Conservation (phyloP, 2,329 filamentous ascomycete genomes). For the Phialophora chinensis region DNA sequence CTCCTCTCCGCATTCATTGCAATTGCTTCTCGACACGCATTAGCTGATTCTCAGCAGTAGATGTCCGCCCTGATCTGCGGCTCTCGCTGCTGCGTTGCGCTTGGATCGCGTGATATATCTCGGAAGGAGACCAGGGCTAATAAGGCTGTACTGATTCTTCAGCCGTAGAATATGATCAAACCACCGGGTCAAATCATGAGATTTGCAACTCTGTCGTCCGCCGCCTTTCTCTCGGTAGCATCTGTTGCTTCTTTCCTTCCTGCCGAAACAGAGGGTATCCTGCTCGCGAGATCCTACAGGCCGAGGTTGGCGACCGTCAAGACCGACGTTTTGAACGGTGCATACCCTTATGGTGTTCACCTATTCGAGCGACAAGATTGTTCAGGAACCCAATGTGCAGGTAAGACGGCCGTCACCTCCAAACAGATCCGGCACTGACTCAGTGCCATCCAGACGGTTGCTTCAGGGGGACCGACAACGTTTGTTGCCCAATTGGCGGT, state of each 20-base stretch:
- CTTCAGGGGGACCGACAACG: conserved; percentile 7
- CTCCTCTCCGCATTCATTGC: background rate
- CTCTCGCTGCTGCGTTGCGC: no score
- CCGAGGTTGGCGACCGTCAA: background rate
- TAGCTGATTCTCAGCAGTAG: no score
- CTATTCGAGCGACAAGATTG: conserved; percentile 12
- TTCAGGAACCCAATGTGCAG: conserved; percentile 13
- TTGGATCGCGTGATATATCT: no score
- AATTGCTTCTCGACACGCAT: no score
- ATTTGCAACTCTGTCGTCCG: background rate
- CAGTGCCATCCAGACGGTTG: conserved; percentile 7
- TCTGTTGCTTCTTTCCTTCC: background rate
- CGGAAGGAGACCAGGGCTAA: no score
- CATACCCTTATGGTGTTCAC: background rate
- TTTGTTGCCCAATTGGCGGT: conserved; percentile 14
- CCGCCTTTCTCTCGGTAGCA: background rate
- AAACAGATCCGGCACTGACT: conserved; percentile 2
- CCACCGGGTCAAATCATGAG: background rate
- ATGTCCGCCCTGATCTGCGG: no score
- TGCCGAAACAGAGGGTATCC: background rate
- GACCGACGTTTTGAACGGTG: conserved; percentile 2
- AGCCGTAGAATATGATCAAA: no score
- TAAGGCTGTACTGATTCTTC: no score
- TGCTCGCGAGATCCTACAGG: background rate
- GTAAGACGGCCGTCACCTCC: background rate